Conservation (phyloP, 164 flowering plant species). For the Echeveria elegans region DNA sequence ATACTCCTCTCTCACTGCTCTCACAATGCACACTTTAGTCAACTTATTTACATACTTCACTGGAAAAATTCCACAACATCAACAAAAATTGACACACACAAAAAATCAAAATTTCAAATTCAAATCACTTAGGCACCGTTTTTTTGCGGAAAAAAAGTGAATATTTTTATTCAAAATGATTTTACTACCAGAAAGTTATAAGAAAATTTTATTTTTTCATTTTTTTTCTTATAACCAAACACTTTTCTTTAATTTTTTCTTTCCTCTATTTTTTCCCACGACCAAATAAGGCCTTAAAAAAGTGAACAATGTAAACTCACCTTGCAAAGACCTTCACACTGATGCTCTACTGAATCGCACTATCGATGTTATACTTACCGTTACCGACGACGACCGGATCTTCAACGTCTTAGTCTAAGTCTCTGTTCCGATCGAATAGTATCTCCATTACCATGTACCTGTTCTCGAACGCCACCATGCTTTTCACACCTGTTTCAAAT, state of each 20-base stretch:
- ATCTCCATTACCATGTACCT: slow-evolving; percentile 88
- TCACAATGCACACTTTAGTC: slow-evolving; percentile 71
- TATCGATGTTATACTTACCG: slow-evolving; percentile 46
- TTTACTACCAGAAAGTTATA: no score
- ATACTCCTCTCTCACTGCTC: slow-evolving; percentile 62
- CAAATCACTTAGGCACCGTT: no score
- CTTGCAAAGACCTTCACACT: slow-evolving; percentile 67
- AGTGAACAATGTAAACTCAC: no score
- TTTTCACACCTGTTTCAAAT: not conserved
- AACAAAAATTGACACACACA: not conserved
- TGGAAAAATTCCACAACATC: slow-evolving; percentile 16
- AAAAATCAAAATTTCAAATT: not conserved
- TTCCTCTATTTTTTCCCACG: no score
- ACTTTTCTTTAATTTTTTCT: no score
- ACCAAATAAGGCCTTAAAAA: no score
- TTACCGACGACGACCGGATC: slow-evolving; percentile 61
- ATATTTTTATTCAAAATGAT: no score
- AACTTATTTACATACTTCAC: slow-evolving; percentile 86
- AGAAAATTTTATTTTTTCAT: no score
- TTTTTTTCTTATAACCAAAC: no score
- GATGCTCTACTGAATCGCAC: slow-evolving; percentile 78
- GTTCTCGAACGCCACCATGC: slow-evolving; percentile 79
- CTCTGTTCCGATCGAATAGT: slow-evolving; percentile 61
- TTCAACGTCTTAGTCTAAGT: slow-evolving; percentile 24
- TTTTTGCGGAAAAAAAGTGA: no score